Evolutionary conservation across 2,329 filamentous ascomycete species (phyloP).

Genomic region (Acrocalymma vagum): DNA sequence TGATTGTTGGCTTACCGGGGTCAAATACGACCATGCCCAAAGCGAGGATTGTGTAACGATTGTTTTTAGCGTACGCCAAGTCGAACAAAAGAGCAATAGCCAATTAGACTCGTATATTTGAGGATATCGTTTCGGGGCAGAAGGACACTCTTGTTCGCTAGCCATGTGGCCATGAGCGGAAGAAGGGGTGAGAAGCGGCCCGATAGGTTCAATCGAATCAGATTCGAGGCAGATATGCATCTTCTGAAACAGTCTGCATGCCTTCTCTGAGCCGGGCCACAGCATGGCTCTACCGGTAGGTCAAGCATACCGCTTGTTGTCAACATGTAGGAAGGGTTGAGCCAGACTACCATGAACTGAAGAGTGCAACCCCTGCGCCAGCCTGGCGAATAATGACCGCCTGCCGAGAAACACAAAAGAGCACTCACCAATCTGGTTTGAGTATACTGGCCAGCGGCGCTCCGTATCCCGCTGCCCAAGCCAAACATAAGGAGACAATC

Average conservation of each 20-base stretch:
- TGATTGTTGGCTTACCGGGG: no score
- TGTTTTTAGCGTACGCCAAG: no score
- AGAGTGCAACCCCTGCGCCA: slow-evolving; percentile 3
- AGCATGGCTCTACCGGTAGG: slow-evolving; percentile 10
- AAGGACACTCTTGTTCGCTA: not conserved
- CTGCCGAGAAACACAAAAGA: slow-evolving; percentile 8
- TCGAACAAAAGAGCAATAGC: slow-evolving; percentile 10
- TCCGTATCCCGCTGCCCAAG: slow-evolving; percentile 6
- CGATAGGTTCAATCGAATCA: slow-evolving; percentile 16
- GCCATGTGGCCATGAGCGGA: not conserved
- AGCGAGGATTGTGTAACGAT: no score
- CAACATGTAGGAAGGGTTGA: slow-evolving; percentile 14
- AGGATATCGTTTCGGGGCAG: no score
- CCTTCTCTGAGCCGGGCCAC: not conserved
- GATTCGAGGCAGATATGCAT: not conserved
- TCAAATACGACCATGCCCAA: no score
- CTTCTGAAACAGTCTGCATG: no score
- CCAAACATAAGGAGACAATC: slow-evolving; percentile 11
- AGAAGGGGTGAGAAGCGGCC: not conserved
- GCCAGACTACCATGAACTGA: slow-evolving; percentile 15
- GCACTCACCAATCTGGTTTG: not conserved
- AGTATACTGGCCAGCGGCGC: no score
- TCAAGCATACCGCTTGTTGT: slow-evolving; percentile 2
- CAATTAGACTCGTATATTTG: no score
- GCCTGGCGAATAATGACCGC: not conserved